Evolutionary conservation across 2,329 filamentous ascomycete species (phyloP), one percentile per base, ranked within the genome.

Genomic region (Ramichloridium luteum): DNA sequence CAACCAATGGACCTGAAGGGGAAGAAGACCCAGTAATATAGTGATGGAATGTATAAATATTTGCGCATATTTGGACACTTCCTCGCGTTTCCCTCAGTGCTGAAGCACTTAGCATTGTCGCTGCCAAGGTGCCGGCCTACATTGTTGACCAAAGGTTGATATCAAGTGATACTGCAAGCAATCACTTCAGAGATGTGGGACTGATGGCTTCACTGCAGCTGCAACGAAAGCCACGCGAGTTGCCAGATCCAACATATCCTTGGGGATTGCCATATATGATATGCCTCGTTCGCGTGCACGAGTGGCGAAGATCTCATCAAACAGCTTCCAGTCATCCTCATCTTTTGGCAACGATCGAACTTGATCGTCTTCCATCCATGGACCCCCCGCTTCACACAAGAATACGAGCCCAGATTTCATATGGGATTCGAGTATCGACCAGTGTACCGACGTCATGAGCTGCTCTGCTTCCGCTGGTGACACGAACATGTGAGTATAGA

Each of bases 1-100:
- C 53, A 56, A 32, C 49, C 50, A 15, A 41, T 43, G 36, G 46
- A 55, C 30, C 36, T 52, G 32, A 54, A 51, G 28, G 49, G 49
- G 5, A 53, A 51, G 37, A 48, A 49, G 37, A 35, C 37, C 35
- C 36, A 37, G 34, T 39, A 39, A 23, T 23, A 23, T 23, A 23
- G 8, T 23, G 20, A 23, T n/a, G n/a, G 20, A 23, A 23, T 8
- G n/a, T 23, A 23, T n/a, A 23, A 23, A 23, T n/a, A n/a, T n/a
- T n/a, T n/a, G n/a, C n/a, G n/a, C n/a, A n/a, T n/a, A 23, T 23
- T 23, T 8, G n/a, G n/a, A 23, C 20, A 8, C 20, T 8, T 23
- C n/a, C 20, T n/a, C 20, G 20, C 8, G n/a, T n/a, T n/a, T 23
- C 8, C 20, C 20, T 8, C 20, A 23, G 20, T n/a, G n/a, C 8